Evolutionary conservation across 164 flowering plant genomes (phyloP), one percentile per base, ranked within the genome.

Genomic region (Kalanchoe fedtschenkoi): DNA sequence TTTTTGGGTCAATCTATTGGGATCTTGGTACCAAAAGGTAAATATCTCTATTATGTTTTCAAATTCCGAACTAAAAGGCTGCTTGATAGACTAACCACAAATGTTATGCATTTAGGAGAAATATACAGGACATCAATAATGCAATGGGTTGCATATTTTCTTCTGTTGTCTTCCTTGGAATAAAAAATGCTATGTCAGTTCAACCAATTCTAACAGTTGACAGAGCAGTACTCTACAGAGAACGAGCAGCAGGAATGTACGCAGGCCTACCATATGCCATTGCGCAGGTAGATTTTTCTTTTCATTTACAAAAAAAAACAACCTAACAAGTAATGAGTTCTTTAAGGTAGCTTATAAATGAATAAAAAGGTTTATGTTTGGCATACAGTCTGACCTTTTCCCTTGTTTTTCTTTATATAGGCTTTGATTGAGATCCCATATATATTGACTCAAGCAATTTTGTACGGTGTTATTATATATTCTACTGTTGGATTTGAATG

Each of bases 181-280:
- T 70, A 9, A 73, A 75, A 37, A 77, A 75, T 59, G 60, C 72
- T 14, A 3, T 67, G 6, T 73, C 72, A 4, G 79, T 77, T 28
- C 83, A 77, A 60, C 81, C 81, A 5, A 77, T 80, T 47, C 77
- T 80, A 29, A 67, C 70, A 9, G 42, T 77, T 62, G 83, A 80
- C 65, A 71, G 83, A 65, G 75, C 81, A n/a, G 83, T 80, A 28
- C 77, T 75, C 57, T 77, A 80, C 61, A 71, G 81, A 59, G 83
- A 80, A 69, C 73, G 74, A 69, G 83, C 78, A 32, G 81, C 81
- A 22, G 81, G 83, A 55, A 71, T 80, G 83, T 80, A 74, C 35
- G 77, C 83, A 14, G 77, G 80, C 21, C 39, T 75, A 58, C 81
- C 81, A 37, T 80, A 80, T 43, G 83, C 81, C 6, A 69, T 77